Evolutionary conservation across 306 rosid genomes (phyloP), one percentile per base, ranked within the genome.

Genomic region (Fagus crenata): DNA sequence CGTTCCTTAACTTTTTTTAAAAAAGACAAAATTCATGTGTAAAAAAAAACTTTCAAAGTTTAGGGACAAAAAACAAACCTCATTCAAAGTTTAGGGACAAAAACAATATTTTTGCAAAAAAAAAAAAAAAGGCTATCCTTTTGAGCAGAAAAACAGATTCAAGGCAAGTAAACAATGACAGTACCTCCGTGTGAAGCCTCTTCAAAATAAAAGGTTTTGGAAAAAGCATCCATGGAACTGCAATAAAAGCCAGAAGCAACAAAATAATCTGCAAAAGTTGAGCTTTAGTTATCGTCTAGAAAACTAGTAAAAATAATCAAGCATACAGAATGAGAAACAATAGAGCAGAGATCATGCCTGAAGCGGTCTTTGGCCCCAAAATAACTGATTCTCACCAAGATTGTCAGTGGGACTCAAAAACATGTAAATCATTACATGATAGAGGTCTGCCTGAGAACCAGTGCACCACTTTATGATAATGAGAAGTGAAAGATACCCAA

Each of bases 201-300:
- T 80, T 96, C 81, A 92, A 86, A 67, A 96, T 89, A 82, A 96
- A 96, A 83, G 99, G 99, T 78, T 96, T 96, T 46, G 99, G 99
- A 85, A 96, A 92, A 80, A 96, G 99, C 99, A 96, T 96, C 99
- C 99, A 96, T 14, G 99, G 99, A 84, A 93, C 97, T 75, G 99
- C 97, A 78, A 96, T 69, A 84, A 96, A 1, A 69, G 99, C 98
- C 89, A 92, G 84, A 67, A 92, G 90, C 90, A 96, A 87, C 84
- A 96, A 84, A 78, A 90, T 73, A 77, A 96, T 89, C 99, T 96
- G 99, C 97, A 85, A 61, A 78, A 67, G 68, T 72, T 73, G 75
- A 84, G 81, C 74, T 76, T 64, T 68, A 74, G 63, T 78, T 83
- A 81, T 76, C 61, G 56, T 55, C 72, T 77, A 64, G 77, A 70